Evolutionary conservation across 2,329 filamentous ascomycete genomes (phyloP), one percentile per base, ranked within the genome.

Genomic region (Myriosclerotinia curreyana): DNA sequence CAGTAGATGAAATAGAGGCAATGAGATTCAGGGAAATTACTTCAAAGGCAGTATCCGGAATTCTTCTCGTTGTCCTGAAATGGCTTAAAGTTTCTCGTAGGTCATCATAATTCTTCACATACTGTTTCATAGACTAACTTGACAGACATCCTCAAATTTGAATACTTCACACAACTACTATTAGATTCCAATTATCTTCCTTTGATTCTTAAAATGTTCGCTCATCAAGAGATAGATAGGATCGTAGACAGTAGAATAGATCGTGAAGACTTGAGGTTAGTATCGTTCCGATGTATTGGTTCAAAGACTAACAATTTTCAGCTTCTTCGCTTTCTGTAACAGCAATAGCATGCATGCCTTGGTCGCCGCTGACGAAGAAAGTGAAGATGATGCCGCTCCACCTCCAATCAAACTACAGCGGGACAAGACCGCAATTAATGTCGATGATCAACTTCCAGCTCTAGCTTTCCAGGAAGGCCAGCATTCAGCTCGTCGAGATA

Each of bases 161-260:
- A 99, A 77, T 98, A 97, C 73, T 80, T 99, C 73, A 94, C 92
- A 0, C 95, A 99, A 74, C 83, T 99, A 3, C 80, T 99, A 14
- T 83, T 99, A 36, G 95, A 99, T 76, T 95, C 92, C 5, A 98
- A 96, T 75, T 99, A 97, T 75, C 82, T 99, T 8, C 94, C 94
- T 0, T 80, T 99, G 38, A 89, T 96, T 31, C 79, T 99, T 40
- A 98, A 98, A 78, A 85, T 97, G 56, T 93, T 97, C 75, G 92
- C 94, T 58, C 88, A 96, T 73, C 93, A 97, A 75, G 96, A 99
- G 68, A 87, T 97, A 44, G 94, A 97, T 70, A 89, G 92, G 73
- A 86, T 93, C 4, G 89, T 96, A 40, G 92, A 96, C 70, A 92
- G 89, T 77, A 90, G 87, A 73, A 89, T 89, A 65, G 93, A 97